A percentile compares a stretch with the other conserved stretches of the same genome.
Conservation (phyloP, 2,329 filamentous ascomycete species). For the Fusarium clavum region DNA sequence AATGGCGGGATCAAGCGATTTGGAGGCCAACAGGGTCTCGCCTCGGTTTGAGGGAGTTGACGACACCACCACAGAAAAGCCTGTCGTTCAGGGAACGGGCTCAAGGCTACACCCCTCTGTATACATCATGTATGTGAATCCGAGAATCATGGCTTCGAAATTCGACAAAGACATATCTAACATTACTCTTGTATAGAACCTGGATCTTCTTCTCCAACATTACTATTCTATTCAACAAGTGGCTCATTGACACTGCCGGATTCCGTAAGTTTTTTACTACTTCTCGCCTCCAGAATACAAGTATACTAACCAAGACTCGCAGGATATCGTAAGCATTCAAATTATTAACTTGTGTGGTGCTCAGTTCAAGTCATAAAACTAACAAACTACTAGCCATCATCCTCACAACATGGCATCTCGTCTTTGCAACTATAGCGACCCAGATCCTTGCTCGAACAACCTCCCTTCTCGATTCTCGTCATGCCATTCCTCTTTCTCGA, state of each 20-base stretch:
- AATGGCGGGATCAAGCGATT: constrained; percentile 27
- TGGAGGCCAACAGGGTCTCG: constrained; percentile 24
- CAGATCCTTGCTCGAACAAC: constrained; percentile 74
- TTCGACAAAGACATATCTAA: constrained; percentile 18
- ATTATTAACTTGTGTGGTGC: not conserved
- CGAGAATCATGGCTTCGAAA: no score
- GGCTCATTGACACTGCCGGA: constrained; percentile 79
- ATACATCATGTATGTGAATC: constrained; percentile 47
- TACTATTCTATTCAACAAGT: constrained; percentile 94
- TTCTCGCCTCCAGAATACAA: not conserved
- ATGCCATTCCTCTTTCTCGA: constrained; percentile 70
- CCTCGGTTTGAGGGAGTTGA: constrained; percentile 3
- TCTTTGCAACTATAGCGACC: constrained; percentile 74
- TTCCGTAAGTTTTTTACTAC: constrained; percentile 70
- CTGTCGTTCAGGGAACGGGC: constrained; percentile 28
- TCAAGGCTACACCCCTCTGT: constrained; percentile 51
- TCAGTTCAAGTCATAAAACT: not conserved
- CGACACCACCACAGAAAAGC: constrained; percentile 44
- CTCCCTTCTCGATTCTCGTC: constrained; percentile 70
- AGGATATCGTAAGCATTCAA: constrained; percentile 51
- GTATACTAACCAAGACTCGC: constrained; percentile 19
- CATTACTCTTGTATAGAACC: constrained; percentile 55
- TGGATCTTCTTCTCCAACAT: constrained; percentile 89
- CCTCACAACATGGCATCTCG: constrained; percentile 75
- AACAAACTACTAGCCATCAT: constrained; percentile 59